Conservation (phyloP, 176 grass and related monocot genomes). For the Typha latifolia region DNA sequence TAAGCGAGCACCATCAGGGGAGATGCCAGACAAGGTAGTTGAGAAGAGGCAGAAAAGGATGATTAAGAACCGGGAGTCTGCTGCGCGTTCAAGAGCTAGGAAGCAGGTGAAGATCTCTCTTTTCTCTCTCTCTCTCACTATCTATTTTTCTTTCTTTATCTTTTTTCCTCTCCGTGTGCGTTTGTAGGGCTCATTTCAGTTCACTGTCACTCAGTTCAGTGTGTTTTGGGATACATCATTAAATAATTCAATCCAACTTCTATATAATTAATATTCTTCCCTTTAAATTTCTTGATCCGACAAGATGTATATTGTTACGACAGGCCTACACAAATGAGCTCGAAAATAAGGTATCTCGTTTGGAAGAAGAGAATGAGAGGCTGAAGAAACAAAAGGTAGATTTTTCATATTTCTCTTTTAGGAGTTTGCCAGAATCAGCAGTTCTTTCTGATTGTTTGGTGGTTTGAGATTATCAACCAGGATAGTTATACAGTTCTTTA, state of each 20-base stretch:
- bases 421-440: not conserved
- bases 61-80: slow-evolving; percentile 98
- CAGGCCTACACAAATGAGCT: slow-evolving; percentile 99
- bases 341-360: slow-evolving; percentile 87
- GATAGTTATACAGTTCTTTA: not conserved
- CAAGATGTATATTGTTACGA: slow-evolving; percentile 28
- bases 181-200: not conserved
- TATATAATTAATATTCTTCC: too few species aligned
- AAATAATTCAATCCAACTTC: too few species aligned
- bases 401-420: not conserved
- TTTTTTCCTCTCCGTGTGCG: too few species aligned
- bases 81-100: slow-evolving; percentile 96
- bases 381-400: slow-evolving; percentile 87
- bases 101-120: slow-evolving; percentile 51
- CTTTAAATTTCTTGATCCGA: slow-evolving; percentile 1
- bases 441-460: slow-evolving; percentile 6
- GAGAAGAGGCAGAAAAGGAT: slow-evolving; percentile 99
- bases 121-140: not conserved
- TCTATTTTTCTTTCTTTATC: too few species aligned
- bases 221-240: not conserved
- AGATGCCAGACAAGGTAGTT: slow-evolving; percentile 47
- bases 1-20: slow-evolving; percentile 43
- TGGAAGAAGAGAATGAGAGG: slow-evolving; percentile 80
- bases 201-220: not conserved
- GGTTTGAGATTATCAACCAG: not conserved